Evolutionary conservation across 2,329 filamentous ascomycete species (phyloP), one percentile per base, ranked within the genome.

Genomic region (Atkinsonella hypoxylon): DNA sequence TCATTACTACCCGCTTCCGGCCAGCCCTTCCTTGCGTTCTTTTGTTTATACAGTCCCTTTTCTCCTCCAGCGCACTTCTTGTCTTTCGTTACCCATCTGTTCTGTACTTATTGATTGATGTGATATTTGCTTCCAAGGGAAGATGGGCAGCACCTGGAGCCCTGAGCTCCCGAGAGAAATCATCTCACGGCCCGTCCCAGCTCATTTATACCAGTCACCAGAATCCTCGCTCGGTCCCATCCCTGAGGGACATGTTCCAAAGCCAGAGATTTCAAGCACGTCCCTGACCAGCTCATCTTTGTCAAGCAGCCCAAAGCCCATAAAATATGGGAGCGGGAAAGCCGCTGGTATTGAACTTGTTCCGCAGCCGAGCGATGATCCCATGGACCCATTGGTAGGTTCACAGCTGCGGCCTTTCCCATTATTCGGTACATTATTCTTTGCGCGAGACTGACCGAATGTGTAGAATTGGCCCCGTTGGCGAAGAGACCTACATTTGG

Each of bases 291-390:
- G 44, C 18, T 53, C 55, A 10, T 50, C 53, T 4, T 31, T 58
- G 22, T 50, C 55, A 4, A 51, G 49, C 15, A 50, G 54, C 15
- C 54, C 59, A 45, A 63, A 67, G 47, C 61, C 63, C 13, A 69
- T 75, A 57, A 77, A 76, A 59, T 75, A 75, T 52, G 74, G 68
- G 8, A 67, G 57, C 22, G 74, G 74, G 0, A 73, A 67, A 49
- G 57, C 69, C 51, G 61, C 68, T 2, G 58, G 61, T 13, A 62
- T 72, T 6, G 75, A 77, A 60, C 62, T 78, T 44, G 70, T 75
- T 10, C 77, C 78, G 3, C 77, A 77, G 59, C 77, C 77, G 0
- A 79, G 74, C 49, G 73, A 78, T 50, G 73, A 77, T 50, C 65
- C 68, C 0, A 67, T 72, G 22, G 78, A 81, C 59, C 77, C 77